Conservation (phyloP, 73 alveolate genomes). For the Tetrahymena elliotti region DNA sequence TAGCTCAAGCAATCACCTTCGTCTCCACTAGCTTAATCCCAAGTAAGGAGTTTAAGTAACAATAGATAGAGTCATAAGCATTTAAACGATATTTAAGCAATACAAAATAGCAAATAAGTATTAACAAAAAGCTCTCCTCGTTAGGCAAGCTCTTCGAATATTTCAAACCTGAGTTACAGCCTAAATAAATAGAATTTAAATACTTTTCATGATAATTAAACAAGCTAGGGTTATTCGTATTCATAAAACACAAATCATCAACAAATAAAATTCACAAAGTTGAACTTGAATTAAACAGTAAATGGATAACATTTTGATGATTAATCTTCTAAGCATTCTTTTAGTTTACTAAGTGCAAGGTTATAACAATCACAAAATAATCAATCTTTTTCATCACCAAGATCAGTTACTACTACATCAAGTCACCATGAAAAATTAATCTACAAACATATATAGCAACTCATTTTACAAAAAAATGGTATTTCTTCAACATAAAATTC, state of each 20-base stretch:
- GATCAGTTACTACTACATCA: not conserved
- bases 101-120: not conserved
- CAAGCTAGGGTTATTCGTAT: not conserved
- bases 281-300: not conserved
- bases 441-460: not conserved
- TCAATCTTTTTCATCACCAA: not conserved
- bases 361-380: not conserved
- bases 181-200: no score
- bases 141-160: not conserved
- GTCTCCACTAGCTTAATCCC: not conserved
- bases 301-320: not conserved
- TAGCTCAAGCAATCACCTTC: not conserved
- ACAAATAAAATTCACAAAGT: not conserved
- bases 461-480: not conserved
- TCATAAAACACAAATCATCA: not conserved
- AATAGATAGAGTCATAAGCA: not conserved
- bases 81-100: not conserved
- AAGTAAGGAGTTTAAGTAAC: not conserved
- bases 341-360: not conserved
- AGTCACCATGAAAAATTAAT: not conserved
- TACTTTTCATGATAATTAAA: not conserved
- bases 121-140: not conserved
- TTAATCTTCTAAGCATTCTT: not conserved
- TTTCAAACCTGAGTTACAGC: not conserved
- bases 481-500: not conserved